Base-by-base conservation (phyloP, 805 yeast species). In the Wickerhamomyces ciferrii region DNA sequence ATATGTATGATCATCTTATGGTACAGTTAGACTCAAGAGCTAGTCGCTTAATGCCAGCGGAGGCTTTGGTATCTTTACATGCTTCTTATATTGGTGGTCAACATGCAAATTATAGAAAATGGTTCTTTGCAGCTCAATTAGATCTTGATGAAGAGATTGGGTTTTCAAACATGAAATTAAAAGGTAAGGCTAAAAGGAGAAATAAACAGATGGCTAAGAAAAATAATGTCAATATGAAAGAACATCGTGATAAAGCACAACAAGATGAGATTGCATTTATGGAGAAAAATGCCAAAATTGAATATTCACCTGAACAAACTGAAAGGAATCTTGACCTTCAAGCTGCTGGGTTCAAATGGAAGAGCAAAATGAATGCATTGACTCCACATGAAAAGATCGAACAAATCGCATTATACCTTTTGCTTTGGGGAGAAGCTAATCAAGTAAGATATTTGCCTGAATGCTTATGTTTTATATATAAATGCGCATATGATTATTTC, bases 81-180 rank as follows among this genome's bases (percentile, higher is more conserved):
- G 83, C 89, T 1, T 96, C 91, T 51, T 92, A 92, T 65, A 88
- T 92, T 50, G 97, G 97, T 0, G 97, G 98, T 17, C 87, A 83
- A 43, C 72, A 82, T 49, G 78, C 97, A 4, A 92, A 92, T 66
- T 92, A 83, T 66, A 78, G 84, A 59, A 89, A 87, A 65, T 92
- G 98, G 98, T 89, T 82, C 63, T 87, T 91, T 66, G 88, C 95
- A 40, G 88, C 96, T 9, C 88, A 83, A 64, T 68, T 85, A 34
- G 90, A 84, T 53, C 65, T 84, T 42, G 96, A 90, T 65, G 85
- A 79, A 45, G 84, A 78, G 45, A 67, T 79, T 39, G 85, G 85
- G 3, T 74, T 76, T 59, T 68, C 74, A 49, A 71, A 73, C 58
- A 75, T 77, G 79, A 75, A 76, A 65, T 65, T 78, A 48, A 63